Conservation (phyloP, 495 filamentous ascomycete genomes). For the Schizothecium vesticola region DNA sequence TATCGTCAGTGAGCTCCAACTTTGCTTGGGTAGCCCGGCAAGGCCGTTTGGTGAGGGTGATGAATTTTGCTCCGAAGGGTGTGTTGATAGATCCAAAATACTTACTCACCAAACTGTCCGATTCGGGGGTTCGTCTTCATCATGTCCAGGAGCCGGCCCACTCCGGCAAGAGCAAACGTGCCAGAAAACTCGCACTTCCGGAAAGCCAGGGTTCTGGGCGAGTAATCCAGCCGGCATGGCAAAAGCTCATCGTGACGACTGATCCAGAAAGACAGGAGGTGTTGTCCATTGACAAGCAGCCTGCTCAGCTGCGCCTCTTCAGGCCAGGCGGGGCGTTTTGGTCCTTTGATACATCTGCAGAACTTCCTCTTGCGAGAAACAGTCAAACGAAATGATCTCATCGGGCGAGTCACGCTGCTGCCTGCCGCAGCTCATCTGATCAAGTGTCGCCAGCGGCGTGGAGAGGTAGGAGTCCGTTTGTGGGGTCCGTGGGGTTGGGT, state of each 20-base stretch:
- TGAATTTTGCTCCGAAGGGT: constrained; percentile 27
- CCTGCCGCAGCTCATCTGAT: constrained; percentile 7
- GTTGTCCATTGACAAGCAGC: constrained; percentile 12
- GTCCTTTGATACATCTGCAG: constrained; percentile 21
- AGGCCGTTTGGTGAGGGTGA: constrained; percentile 19
- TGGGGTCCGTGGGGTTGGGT: background rate
- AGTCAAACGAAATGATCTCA: constrained; percentile 25
- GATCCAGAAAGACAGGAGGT: constrained; percentile 32
- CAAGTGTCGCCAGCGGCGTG: constrained; percentile 9
- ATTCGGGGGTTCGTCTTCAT: constrained; percentile 30
- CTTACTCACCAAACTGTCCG: constrained; percentile 48
- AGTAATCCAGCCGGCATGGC: constrained; percentile 5
- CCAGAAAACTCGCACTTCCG: constrained; percentile 7
- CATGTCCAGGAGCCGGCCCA: constrained; percentile 18
- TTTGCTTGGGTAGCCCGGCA: constrained; percentile 6
- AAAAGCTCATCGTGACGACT: constrained; percentile 13
- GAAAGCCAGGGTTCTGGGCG: background rate
- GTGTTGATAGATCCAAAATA: constrained; percentile 39
- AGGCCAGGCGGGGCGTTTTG: constrained; percentile 17
- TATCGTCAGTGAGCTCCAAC: constrained; percentile 22
- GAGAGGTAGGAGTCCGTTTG: constrained; percentile 13
- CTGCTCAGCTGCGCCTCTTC: constrained; percentile 13
- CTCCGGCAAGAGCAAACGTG: constrained; percentile 11
- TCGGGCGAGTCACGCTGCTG: constrained; percentile 22
- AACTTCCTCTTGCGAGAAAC: constrained; percentile 19